phyloP scores from a whole-genome alignment of 2,329 filamentous ascomycete genomes.

The Arthrobotrys pseudoclavata region DNA sequence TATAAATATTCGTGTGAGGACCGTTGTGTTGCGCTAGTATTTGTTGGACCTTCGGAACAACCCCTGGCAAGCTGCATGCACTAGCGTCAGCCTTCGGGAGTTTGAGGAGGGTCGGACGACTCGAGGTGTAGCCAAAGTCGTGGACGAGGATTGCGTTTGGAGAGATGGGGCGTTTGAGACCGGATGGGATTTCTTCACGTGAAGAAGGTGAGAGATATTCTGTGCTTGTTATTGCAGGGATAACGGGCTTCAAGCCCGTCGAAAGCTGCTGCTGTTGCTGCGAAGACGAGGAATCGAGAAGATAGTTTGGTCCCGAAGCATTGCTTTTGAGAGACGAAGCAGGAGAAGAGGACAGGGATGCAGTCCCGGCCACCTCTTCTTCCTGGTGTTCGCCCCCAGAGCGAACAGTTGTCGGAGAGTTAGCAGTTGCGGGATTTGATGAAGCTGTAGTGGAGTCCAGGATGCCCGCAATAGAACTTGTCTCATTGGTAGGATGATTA shows the following conservation, averaged over 20 bases:
- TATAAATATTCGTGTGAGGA: conserved; percentile 51
- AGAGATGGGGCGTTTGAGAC: conserved; percentile 38
- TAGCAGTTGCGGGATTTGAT: conserved; percentile 60
- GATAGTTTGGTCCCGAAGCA: conserved; percentile 54
- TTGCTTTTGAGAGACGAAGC: conserved; percentile 54
- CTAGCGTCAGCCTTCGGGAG: conserved; percentile 55
- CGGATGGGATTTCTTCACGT: conserved; percentile 26
- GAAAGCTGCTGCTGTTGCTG: conserved; percentile 7
- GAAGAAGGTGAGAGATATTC: conserved; percentile 43
- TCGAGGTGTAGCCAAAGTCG: conserved; percentile 47
- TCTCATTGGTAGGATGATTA: conserved; percentile 56
- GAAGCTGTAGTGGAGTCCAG: conserved; percentile 40
- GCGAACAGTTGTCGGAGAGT: conserved; percentile 48
- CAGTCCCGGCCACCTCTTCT: conserved; percentile 42
- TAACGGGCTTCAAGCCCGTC: conserved; percentile 26
- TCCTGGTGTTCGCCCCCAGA: conserved; percentile 40
- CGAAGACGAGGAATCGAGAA: conserved; percentile 34
- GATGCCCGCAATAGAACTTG: conserved; percentile 46
- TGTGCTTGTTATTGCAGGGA: conserved; percentile 45
- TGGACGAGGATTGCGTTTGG: conserved; percentile 40
- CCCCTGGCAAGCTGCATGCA: conserved; percentile 43
- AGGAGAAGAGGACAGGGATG: conserved; percentile 53
- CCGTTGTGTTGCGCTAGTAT: conserved; percentile 45
- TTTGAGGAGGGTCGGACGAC: conserved; percentile 54
- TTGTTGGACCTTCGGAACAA: conserved; percentile 54